Conservation (phyloP, 805 yeast species). For the Clavispora fructus region DNA sequence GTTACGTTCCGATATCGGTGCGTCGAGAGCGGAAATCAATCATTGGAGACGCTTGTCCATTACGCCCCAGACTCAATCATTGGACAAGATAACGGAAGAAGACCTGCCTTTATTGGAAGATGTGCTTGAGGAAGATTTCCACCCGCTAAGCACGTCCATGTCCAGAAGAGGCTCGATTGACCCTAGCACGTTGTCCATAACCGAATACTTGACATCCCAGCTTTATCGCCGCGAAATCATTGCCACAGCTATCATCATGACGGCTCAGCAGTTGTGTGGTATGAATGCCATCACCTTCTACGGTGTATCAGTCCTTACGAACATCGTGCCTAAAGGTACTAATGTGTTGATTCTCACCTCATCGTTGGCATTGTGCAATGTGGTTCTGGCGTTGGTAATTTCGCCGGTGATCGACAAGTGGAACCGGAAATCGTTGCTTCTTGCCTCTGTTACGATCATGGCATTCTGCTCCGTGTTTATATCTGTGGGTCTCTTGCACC, state of each 20-base stretch:
- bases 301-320: conserved; percentile 17
- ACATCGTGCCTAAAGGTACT: conserved; percentile 9
- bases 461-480: conserved; percentile 21
- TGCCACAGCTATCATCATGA: conserved; percentile 32
- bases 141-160: conserved; percentile 8
- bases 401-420: conserved; percentile 16
- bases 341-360: conserved; percentile 15
- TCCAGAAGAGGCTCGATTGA: conserved; percentile 28
- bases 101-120: conserved; percentile 2
- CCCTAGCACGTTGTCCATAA: conserved; percentile 17
- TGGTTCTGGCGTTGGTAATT: conserved; percentile 10
- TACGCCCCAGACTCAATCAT: conserved; percentile 2
- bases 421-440: conserved; percentile 23
- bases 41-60: conserved; percentile 31
- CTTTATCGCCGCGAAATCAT: conserved; percentile 20
- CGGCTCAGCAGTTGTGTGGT: conserved; percentile 32
- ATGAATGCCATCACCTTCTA: conserved; percentile 23
- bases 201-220: conserved; percentile 16
- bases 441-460: conserved; percentile 20
- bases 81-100: conserved; percentile 2
- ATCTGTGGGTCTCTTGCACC: conserved; percentile 19
- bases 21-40: conserved; percentile 29
- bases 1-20: conserved; percentile 25
- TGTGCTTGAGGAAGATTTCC: not conserved
- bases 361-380: conserved; percentile 15